Base-by-base conservation (phyloP, 2,329 filamentous ascomycete genomes). In the Trichoderma koningiopsis region DNA sequence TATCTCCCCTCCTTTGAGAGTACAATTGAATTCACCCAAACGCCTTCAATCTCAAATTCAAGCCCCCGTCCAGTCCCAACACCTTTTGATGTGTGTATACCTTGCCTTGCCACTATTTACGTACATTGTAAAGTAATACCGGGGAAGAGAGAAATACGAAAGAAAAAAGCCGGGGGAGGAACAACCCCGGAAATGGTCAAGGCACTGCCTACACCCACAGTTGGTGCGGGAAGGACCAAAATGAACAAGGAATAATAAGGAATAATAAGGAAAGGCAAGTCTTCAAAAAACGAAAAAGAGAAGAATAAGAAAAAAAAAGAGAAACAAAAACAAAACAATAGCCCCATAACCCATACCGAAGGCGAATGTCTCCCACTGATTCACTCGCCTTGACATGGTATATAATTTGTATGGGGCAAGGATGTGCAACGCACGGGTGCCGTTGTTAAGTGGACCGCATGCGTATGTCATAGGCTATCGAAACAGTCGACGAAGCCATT, bases 51-150 rank as follows among this genome's bases (percentile, higher is more conserved):
- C 11, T 24, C 71, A 70, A 75, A 75, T 72, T 72, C 68, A 72
- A 70, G 61, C 72, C 72, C 70, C 68, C 64, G 69, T 71, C 76
- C 74, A 76, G 73, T 72, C 72, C 80, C 79, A 81, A 80, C 81
- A 83, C 76, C 78, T 83, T 84, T 84, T 83, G 73, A 76, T 77
- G 79, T 83, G 79, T 83, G 79, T 81, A 79, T 83, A 79, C 66
- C 68, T 69, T 81, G 76, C 76, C 79, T 79, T 75, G 75, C 80
- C 75, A 74, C 76, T 76, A 76, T 81, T 76, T 79, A 82, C 76
- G 77, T 81, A 80, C 79, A 81, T 47, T 68, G 65, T 68, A 68
- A 73, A 75, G 73, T 72, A 73, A 72, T 67, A 67, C 29, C 55
- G 37, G 40, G 55, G 63, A 59, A 59, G 55, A 67, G 53, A 67